Conservation (phyloP, 257 asterid species). For the Apocynum venetum region DNA sequence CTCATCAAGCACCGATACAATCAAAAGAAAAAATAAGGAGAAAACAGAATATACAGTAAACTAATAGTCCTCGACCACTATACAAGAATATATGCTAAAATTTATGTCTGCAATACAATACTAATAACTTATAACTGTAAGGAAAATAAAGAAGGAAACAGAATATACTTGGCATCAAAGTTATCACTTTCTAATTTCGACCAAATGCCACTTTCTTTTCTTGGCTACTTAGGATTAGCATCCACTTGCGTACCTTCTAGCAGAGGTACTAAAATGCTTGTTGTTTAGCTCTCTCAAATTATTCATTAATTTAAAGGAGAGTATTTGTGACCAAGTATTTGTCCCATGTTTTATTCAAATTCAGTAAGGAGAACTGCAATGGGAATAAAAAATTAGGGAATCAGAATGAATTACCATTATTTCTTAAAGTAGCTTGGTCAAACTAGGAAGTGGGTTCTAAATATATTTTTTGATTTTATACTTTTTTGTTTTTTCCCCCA, state of each 20-base stretch:
- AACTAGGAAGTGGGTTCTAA: neutral
- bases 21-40: neutral
- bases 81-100: neutral
- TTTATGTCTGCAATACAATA: neutral
- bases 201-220: neutral
- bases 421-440: neutral
- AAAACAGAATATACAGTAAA: neutral
- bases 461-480: neutral
- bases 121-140: neutral
- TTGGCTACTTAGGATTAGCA: neutral
- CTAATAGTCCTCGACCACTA: neutral
- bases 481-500: neutral
- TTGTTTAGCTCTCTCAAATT: neutral
- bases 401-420: neutral
- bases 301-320: neutral
- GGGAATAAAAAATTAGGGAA: neutral
- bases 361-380: neutral
- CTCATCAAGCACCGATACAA: slow-evolving; percentile 19
- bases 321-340: neutral
- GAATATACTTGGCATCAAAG: neutral
- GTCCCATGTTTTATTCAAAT: neutral
- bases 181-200: neutral
- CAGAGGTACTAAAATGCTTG: neutral
- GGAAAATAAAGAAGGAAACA: neutral
- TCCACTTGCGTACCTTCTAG: neutral